Evolutionary conservation across 2,329 filamentous ascomycete genomes (phyloP).

Genomic region (Balansia obtecta): DNA sequence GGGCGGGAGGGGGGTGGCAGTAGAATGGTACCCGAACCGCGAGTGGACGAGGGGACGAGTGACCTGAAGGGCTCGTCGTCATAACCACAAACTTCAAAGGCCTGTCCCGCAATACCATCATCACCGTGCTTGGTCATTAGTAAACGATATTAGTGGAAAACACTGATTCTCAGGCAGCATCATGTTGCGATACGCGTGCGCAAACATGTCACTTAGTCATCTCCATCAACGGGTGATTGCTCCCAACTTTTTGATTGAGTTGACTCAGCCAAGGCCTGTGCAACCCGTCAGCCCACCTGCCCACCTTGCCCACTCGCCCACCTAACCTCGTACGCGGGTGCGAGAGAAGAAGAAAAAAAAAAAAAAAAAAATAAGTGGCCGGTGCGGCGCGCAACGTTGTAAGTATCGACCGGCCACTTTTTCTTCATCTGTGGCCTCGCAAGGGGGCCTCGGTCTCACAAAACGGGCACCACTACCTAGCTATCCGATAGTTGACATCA

Average conservation of each 20-base stretch:
- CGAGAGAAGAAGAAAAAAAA: too few species aligned
- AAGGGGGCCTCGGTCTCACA: neutral
- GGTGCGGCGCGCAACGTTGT: too few species aligned
- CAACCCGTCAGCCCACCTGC: neutral
- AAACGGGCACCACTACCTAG: neutral
- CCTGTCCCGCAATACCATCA: too few species aligned
- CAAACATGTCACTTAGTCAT: neutral
- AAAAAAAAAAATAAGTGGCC: too few species aligned
- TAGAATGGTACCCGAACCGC: neutral
- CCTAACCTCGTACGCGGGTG: too few species aligned
- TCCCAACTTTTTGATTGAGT: neutral
- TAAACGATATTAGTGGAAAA: neutral
- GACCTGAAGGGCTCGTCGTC: neutral
- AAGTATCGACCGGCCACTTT: too few species aligned
- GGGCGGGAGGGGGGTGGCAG: slow-evolving; percentile 1
- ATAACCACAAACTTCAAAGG: neutral
- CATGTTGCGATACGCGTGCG: neutral
- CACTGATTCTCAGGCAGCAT: neutral
- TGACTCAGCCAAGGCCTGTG: neutral
- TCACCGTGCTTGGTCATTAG: neutral
- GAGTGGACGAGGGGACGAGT: neutral
- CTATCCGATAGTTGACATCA: too few species aligned
- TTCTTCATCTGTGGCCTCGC: neutral
- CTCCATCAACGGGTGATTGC: neutral
- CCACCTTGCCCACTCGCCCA: neutral